phyloP scores from a whole-genome alignment of 371 early-diverging fungal genomes.

The Zychaea mexicana region DNA sequence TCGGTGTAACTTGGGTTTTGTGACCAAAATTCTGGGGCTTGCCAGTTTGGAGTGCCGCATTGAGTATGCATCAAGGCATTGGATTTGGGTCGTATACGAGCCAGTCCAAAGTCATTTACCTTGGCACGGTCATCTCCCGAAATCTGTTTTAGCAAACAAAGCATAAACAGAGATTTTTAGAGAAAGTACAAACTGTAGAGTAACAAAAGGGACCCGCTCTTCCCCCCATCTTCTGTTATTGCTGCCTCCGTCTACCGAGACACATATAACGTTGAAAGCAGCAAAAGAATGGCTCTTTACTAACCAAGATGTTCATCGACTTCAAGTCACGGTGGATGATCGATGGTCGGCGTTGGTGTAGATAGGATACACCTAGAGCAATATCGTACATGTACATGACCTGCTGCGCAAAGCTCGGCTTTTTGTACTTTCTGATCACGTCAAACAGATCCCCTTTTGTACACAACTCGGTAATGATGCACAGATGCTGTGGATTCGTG shows the following conservation, averaged over 20 bases:
- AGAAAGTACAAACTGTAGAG: no score
- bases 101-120: constrained; percentile 83
- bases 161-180: no score
- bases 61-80: constrained; percentile 72
- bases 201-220: no score
- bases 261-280: neutral
- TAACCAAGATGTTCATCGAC: constrained; percentile 82
- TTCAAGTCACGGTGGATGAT: constrained; percentile 73
- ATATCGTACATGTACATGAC: constrained; percentile 85
- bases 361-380: constrained; percentile 72
- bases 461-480: constrained; percentile 78
- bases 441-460: constrained; percentile 78
- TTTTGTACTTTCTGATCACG: constrained; percentile 66
- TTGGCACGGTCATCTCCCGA: constrained; percentile 71
- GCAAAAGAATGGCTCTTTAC: neutral
- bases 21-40: constrained; percentile 82
- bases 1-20: constrained; percentile 75
- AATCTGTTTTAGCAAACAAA: constrained; percentile 52
- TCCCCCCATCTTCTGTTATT: neutral
- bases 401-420: constrained; percentile 66
- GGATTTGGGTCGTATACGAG: constrained; percentile 70
- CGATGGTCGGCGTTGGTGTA: constrained; percentile 56
- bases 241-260: no score
- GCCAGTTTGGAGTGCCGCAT: constrained; percentile 82
- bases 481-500: constrained; percentile 65